Conservation (phyloP, 2,329 filamentous ascomycete species). For the Pseudopithomyces chartarum region DNA sequence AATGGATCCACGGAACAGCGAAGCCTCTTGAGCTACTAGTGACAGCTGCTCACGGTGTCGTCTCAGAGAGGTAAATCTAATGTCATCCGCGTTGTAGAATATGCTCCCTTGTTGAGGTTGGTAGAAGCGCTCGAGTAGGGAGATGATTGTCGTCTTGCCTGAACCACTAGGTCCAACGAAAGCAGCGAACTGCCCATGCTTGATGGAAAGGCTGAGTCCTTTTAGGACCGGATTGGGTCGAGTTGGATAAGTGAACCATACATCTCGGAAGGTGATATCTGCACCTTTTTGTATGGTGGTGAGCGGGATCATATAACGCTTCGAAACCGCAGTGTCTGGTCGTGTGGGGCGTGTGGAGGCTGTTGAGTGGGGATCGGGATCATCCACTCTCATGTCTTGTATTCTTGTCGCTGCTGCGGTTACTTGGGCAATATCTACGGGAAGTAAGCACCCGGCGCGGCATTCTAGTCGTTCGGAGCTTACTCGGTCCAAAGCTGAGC, state of each 20-base stretch:
- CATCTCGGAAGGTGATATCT: conserved; percentile 74
- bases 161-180: conserved; percentile 88
- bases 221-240: conserved; percentile 81
- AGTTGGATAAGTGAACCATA: conserved; percentile 92
- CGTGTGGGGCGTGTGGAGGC: conserved; percentile 3
- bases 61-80: conserved; percentile 71
- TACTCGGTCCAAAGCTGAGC: conserved; percentile 35
- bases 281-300: conserved; percentile 10
- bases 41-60: conserved; percentile 76
- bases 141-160: conserved; percentile 89
- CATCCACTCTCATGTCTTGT: conserved; percentile 7
- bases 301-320: conserved; percentile 6
- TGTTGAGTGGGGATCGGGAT: not conserved
- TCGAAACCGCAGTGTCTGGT: not conserved
- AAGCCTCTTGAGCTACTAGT: conserved; percentile 91
- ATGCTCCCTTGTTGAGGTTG: conserved; percentile 58
- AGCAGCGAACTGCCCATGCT: conserved; percentile 20
- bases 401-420: conserved; percentile 28
- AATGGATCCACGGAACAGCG: conserved; percentile 87
- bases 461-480: conserved; percentile 5
- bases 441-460: conserved; percentile 3
- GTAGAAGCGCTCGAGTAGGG: conserved; percentile 89
- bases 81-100: conserved; percentile 80
- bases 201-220: conserved; percentile 38
- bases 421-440: conserved; percentile 31